Base-by-base conservation (phyloP, 2,329 filamentous ascomycete genomes). In the Bipolaris bicolor region DNA sequence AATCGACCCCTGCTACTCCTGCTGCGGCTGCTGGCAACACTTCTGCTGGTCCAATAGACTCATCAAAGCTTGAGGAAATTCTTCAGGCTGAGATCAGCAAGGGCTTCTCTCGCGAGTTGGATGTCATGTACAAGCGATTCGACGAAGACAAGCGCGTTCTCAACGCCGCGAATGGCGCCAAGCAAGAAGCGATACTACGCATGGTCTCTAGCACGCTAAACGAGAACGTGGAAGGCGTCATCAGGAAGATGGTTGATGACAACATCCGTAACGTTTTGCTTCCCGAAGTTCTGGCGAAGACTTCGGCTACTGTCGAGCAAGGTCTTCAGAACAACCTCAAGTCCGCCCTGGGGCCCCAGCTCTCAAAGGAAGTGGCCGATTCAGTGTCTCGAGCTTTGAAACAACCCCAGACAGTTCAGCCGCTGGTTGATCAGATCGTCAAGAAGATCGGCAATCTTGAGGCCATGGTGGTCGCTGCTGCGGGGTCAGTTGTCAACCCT, bases 181-280 rank as follows among this genome's bases (percentile, higher is more conserved):
- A 88, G 70, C 88, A 90, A 69, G 87, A 90, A 65, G 86, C 88
- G 39, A 82, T 91, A 18, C 81, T 91, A 41, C 86, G 86, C 26
- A 77, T 90, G 51, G 85, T 91, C 3, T 90, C 88, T 1, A 85
- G 81, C 60, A 90, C 88, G 2, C 76, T 91, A 43, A 86, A 86
- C 10, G 87, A 89, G 58, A 90, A 90, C 55, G 85, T 91, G 22
- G 88, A 91, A 75, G 88, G 90, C 68, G 90, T 91, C 20, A 83
- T 97, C 36, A 83, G 87, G 59, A 88, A 87, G 59, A 90, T 96
- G 65, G 88, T 97, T 49, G 85, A 86, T 45, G 84, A 87, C 46
- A 90, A 90, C 74, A 91, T 97, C 63, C 85, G 91, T 60, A 83
- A 87, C 53, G 83, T 87, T 13, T 86, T 97, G 43, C 81, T 97